Conservation (phyloP, 1,284 basidiomycete species). For the Chiua sp. region DNA sequence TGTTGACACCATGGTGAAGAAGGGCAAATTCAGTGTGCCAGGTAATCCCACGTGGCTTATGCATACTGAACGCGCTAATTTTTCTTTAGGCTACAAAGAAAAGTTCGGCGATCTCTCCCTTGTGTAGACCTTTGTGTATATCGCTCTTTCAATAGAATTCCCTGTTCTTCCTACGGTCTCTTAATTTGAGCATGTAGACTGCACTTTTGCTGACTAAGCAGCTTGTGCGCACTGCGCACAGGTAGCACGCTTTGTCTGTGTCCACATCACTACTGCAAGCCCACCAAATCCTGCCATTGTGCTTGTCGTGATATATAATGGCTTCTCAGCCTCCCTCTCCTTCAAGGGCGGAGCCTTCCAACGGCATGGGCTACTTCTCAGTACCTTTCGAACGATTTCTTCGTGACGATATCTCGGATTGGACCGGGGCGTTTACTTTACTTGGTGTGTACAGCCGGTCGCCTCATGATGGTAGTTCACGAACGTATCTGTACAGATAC, state of each 20-base stretch:
- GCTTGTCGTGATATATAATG: slow-evolving; percentile 62
- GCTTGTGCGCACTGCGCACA: too few species aligned
- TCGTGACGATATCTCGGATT: slow-evolving; percentile 57
- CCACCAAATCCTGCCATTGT: slow-evolving; percentile 18
- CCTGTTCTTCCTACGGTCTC: neutral
- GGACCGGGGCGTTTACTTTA: slow-evolving; percentile 69
- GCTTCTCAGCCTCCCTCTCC: slow-evolving; percentile 73
- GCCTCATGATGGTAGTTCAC: slow-evolving; percentile 15
- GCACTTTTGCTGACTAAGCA: slow-evolving; percentile 27
- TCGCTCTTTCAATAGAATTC: slow-evolving; percentile 24
- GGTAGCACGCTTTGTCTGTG: slow-evolving; percentile 19
- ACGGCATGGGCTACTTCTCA: slow-evolving; percentile 52
- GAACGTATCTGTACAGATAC: slow-evolving; percentile 59
- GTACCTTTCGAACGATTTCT: slow-evolving; percentile 58
- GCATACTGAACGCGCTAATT: slow-evolving; percentile 5
- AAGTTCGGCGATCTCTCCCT: slow-evolving; percentile 92
- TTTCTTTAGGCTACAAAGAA: slow-evolving; percentile 79
- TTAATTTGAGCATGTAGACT: slow-evolving; percentile 1
- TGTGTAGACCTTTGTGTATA: slow-evolving; percentile 62
- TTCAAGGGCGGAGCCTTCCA: slow-evolving; percentile 59
- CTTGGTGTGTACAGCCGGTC: slow-evolving; percentile 54
- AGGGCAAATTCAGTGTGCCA: slow-evolving; percentile 99
- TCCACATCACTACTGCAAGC: slow-evolving; percentile 8
- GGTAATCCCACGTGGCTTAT: slow-evolving; percentile 50
- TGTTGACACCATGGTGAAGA: slow-evolving; percentile 97